Evolutionary conservation across 2,329 filamentous ascomycete genomes (phyloP), one percentile per base, ranked within the genome.

Genomic region (Sclerotinia borealis): DNA sequence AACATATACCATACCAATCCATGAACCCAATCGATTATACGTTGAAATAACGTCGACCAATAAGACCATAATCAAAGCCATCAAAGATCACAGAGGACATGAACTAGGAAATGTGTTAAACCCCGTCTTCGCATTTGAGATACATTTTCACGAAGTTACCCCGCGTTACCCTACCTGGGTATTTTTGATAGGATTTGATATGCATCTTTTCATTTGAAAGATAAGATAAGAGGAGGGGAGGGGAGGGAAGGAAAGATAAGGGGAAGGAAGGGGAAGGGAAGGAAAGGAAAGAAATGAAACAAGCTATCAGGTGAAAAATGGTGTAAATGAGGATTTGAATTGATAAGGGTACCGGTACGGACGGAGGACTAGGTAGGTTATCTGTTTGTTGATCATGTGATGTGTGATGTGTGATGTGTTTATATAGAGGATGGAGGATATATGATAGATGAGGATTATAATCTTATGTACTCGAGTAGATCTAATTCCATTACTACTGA

Each of bases 291-390:
- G 29, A 34, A 50, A 50, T 50, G 51, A 54, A 54, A 36, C 36
- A 54, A 54, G 51, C 36, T 54, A 54, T 54, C 36, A 54, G 36
- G 51, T 54, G 51, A 54, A 54, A 29, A 29, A 54, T 39, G 27
- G 51, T 54, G 51, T 54, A 54, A 54, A 39, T 13, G 51, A 6
- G 36, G n/a, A n/a, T n/a, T 39, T 27, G 25, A 39, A 19, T 39
- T 29, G 15, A 39, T 19, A 29, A 54, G 49, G n/a, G n/a, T n/a
- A n/a, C n/a, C n/a, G n/a, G n/a, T n/a, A n/a, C n/a, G n/a, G n/a
- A n/a, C n/a, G n/a, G n/a, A n/a, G n/a, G n/a, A n/a, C n/a, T n/a
- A n/a, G n/a, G n/a, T n/a, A n/a, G n/a, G 31, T 37, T 31, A 37
- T 37, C 34, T 37, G 5, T 10, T 29, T 25, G 17, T 4, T 5